Evolutionary conservation across 2,329 filamentous ascomycete species (phyloP).

Genomic region (Ciborinia camelliae): DNA sequence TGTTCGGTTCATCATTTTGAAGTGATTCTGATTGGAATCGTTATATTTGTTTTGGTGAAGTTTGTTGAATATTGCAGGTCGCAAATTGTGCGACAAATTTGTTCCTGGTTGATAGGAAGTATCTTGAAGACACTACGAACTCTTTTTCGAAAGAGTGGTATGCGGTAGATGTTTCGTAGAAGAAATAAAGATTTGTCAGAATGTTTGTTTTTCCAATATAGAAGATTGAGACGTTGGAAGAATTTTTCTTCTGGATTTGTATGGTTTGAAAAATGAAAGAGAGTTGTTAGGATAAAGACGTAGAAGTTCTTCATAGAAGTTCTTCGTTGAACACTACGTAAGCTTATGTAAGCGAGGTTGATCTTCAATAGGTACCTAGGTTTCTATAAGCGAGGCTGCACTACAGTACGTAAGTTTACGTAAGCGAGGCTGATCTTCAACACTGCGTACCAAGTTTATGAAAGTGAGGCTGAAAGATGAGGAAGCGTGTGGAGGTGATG

Average conservation of each 20-base stretch:
- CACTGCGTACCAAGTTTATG: no score
- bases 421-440: constrained; percentile 14
- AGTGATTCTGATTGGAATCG: neutral
- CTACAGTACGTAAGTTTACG: no score
- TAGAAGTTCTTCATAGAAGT: neutral
- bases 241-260: neutral
- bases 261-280: constrained; percentile 2
- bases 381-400: no score
- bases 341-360: constrained; percentile 14
- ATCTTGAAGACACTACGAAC: constrained; percentile 12
- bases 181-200: neutral
- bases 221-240: neutral
- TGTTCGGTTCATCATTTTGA: constrained; percentile 24
- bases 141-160: neutral
- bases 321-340: neutral
- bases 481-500: no score
- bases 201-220: neutral
- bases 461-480: no score
- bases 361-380: no score
- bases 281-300: neutral
- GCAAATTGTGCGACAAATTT: constrained; percentile 6
- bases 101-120: neutral
- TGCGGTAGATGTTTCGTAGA: neutral
- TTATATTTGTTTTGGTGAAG: neutral
- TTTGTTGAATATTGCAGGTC: constrained; percentile 2